A percentile compares a stretch with the other conserved stretches of the same genome.
Conservation (phyloP, 2,329 filamentous ascomycete species). For the Apiospora saccharicola region DNA sequence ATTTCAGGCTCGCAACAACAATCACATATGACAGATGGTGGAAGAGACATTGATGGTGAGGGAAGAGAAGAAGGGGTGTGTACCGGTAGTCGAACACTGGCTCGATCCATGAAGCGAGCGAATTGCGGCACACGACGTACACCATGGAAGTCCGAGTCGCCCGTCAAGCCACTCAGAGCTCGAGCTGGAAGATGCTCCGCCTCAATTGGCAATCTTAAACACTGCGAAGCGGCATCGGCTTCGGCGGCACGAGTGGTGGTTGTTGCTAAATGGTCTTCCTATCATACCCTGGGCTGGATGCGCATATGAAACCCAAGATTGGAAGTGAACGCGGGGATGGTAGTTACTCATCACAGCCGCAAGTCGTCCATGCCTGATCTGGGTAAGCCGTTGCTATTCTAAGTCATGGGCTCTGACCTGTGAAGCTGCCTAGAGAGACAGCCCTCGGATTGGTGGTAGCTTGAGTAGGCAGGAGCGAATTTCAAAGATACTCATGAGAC, state of each 20-base stretch:
- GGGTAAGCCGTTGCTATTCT: neutral
- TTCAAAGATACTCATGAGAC: neutral
- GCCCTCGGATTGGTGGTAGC: too few species aligned
- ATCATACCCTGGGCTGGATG: neutral
- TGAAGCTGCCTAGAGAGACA: neutral
- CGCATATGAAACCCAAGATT: neutral
- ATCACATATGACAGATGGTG: too few species aligned
- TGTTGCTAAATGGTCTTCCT: neutral
- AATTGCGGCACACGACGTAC: neutral
- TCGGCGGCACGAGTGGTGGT: neutral
- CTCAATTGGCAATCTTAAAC: constrained; percentile 2
- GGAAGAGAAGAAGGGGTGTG: neutral
- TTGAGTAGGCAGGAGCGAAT: neutral
- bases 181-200: neutral
- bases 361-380: neutral
- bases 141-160: neutral
- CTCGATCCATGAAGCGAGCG: neutral
- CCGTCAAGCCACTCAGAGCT: neutral
- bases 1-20: neutral
- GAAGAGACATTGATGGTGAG: neutral
- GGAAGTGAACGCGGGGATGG: neutral
- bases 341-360: neutral
- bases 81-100: neutral
- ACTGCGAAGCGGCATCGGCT: neutral
- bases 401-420: neutral